phyloP scores from a whole-genome alignment of 2,329 filamentous ascomycete genomes.

The Pyrenochaeta sp. region DNA sequence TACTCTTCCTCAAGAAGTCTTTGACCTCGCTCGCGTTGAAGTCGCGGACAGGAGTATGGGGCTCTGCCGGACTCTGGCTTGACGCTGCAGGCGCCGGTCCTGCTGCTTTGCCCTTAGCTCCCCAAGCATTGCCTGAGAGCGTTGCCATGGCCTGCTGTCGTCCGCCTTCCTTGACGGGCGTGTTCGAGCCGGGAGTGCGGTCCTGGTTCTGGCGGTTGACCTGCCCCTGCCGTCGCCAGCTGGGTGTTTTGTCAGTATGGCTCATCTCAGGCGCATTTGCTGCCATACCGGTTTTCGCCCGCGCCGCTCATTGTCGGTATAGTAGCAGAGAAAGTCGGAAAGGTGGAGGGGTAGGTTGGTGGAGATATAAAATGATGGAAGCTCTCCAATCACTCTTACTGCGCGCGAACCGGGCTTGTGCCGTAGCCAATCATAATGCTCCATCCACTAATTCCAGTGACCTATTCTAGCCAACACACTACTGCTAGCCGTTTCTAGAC shows the following conservation, averaged over 20 bases:
- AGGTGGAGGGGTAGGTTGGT: constrained; percentile 34
- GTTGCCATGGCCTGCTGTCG: constrained; percentile 42
- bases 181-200: constrained; percentile 40
- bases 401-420: constrained; percentile 33
- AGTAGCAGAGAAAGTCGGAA: constrained; percentile 32
- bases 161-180: constrained; percentile 42
- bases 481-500: constrained; percentile 23
- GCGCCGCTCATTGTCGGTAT: constrained; percentile 47
- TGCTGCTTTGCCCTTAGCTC: constrained; percentile 39
- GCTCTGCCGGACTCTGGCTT: constrained; percentile 32
- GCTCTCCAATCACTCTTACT: constrained; percentile 26
- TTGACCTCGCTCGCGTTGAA: constrained; percentile 56
- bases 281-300: constrained; percentile 46
- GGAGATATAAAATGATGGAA: constrained; percentile 40
- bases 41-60: constrained; percentile 47
- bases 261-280: neutral
- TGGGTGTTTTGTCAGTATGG: constrained; percentile 26
- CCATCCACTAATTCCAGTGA: constrained; percentile 12
- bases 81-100: constrained; percentile 21
- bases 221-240: constrained; percentile 47
- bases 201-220: constrained; percentile 39
- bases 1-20: constrained; percentile 52
- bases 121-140: constrained; percentile 46
- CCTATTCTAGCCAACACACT: constrained; percentile 25
- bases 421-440: constrained; percentile 29